Conservation (phyloP, 306 rosid species). For the Vicia villosa region DNA sequence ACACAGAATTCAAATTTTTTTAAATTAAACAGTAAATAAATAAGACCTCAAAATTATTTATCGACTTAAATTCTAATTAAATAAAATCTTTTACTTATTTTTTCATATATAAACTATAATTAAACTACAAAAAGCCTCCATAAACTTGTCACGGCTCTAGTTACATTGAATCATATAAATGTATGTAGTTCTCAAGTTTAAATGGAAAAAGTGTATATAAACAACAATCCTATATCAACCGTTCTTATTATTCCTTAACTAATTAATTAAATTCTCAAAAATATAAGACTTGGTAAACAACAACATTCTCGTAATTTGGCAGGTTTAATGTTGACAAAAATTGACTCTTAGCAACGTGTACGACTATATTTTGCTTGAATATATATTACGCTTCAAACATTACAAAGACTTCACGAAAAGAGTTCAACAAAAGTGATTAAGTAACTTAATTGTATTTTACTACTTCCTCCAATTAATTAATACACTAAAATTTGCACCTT, state of each 20-base stretch:
- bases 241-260: constrained; percentile 20
- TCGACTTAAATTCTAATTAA: too few species aligned
- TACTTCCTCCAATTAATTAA: not conserved
- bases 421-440: not conserved
- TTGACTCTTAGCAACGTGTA: constrained; percentile 44
- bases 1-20: too few species aligned
- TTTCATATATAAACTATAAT: too few species aligned
- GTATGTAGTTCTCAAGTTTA: not conserved
- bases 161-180: not conserved
- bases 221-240: not conserved
- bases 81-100: too few species aligned
- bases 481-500: not conserved
- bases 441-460: constrained; percentile 18
- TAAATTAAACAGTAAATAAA: too few species aligned
- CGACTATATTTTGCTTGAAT: constrained; percentile 22
- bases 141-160: too few species aligned
- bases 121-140: too few species aligned
- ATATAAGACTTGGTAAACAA: not conserved
- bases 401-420: not conserved
- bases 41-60: too few species aligned
- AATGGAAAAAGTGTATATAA: not conserved
- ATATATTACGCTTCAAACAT: constrained; percentile 4
- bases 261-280: constrained; percentile 28
- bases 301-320: constrained; percentile 17
- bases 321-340: constrained; percentile 44